A percentile compares a stretch with the other conserved stretches of the same genome.
Conservation (phyloP, 2,329 filamentous ascomycete genomes). For the Ophiostoma piceae region DNA sequence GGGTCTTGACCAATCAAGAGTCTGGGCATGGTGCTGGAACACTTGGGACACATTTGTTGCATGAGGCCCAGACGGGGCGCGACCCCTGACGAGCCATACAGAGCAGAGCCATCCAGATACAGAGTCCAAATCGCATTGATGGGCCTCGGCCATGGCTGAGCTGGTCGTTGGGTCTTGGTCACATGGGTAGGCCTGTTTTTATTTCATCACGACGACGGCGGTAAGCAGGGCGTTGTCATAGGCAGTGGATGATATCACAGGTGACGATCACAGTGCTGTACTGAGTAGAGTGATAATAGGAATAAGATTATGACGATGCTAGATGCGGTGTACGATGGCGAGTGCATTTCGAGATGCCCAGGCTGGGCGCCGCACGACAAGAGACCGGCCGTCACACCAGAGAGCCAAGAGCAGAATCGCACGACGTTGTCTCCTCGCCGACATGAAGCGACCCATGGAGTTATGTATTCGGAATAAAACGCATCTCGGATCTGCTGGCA, state of each 20-base stretch:
- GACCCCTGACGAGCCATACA: conserved; percentile 3
- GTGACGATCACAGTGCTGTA: not conserved
- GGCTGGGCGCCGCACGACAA: conserved; percentile 1
- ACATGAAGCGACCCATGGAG: not conserved
- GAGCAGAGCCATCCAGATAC: not conserved
- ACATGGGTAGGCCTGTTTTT: not conserved
- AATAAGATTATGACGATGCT: not conserved
- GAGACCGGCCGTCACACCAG: not conserved
- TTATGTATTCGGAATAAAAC: not conserved
- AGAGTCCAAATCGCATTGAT: not conserved
- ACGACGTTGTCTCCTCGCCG: not conserved
- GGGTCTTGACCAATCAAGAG: conserved; percentile 38
- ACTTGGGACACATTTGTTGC: conserved; percentile 34
- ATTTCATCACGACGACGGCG: conserved; percentile 11
- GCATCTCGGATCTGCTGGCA: not conserved
- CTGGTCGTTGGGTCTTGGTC: conserved; percentile 1
- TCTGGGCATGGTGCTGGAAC: conserved; percentile 36
- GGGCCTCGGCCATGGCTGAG: not conserved
- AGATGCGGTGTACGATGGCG: not conserved
- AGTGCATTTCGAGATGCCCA: not conserved
- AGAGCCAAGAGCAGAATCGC: not conserved
- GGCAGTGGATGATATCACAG: not conserved
- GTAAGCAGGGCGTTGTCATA: not conserved
- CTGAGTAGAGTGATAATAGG: no score
- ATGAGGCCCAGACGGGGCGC: conserved; percentile 32